Evolutionary conservation across 345 rosid species (phyloP).

Genomic region (Balakata baccata): DNA sequence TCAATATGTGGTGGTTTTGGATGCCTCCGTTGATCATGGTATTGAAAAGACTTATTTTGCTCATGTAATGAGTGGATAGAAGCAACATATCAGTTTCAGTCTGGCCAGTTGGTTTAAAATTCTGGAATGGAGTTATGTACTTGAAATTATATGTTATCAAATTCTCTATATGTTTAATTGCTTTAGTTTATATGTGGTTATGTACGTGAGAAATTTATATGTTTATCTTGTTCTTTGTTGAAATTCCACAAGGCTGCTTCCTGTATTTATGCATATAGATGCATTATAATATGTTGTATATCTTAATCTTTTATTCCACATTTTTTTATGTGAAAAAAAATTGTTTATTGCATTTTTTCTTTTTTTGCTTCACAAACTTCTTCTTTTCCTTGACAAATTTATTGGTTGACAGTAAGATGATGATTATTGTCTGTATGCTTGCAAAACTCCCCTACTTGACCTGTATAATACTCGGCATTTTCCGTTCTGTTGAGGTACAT

Average conservation of each 20-base stretch:
- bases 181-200: background rate
- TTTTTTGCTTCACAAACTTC: background rate
- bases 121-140: constrained; percentile 9
- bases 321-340: background rate
- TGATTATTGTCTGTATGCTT: too few species aligned
- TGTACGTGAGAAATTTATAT: background rate
- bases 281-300: background rate
- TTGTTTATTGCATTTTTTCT: background rate
- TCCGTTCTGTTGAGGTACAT: too few species aligned
- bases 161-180: background rate
- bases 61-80: background rate
- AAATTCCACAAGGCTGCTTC: background rate
- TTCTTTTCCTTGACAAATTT: background rate
- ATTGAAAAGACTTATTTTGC: background rate
- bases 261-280: constrained; percentile 3
- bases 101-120: background rate
- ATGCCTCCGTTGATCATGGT: constrained; percentile 36
- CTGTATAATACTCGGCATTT: too few species aligned
- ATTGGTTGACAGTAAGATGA: background rate
- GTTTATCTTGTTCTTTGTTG: background rate
- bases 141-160: constrained; percentile 3
- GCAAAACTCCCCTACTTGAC: too few species aligned
- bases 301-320: background rate
- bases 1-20: constrained; percentile 52
- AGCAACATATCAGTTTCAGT: constrained; percentile 3